Evolutionary conservation across 352 stramenopile genomes (phyloP), one percentile per base, ranked within the genome.

Genomic region (Phytophthora lateralis): DNA sequence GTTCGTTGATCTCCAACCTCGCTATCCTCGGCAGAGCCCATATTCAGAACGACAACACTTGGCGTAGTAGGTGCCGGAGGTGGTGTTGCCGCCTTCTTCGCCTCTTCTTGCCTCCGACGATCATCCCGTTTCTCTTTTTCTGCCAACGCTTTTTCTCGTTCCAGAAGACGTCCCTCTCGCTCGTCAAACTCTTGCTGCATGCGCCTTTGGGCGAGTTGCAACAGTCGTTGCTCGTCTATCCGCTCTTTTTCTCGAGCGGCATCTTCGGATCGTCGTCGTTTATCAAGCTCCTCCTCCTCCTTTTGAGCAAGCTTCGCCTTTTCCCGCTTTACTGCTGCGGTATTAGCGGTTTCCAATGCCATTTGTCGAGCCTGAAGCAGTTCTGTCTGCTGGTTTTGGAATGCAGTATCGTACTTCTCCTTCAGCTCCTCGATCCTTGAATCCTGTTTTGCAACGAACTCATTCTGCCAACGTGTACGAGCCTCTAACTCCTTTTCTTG

Each of bases 361-460:
- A 81, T 59, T 20, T 90, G 78, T 0, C 77, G 68, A 20, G 83
- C 77, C 27, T 60, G 65, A 35, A 85, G 42, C 0, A 92, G 56
- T 35, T 92, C 83, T 11, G 55, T 12, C 39, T 86, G 80, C 37
- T 92, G 83, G 0, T 63, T 73, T 49, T 88, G 79, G 3, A 92
- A 60, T 20, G 77, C 79, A 20, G 63, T 66, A 42, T 92, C 83
- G 44, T 90, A 92, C 50, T 92, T 92, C 9, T 62, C 65, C 30
- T 90, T 92, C 0, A 92, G 50, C 10, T 79, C 60, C 24, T 92
- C 77, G 11, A 92, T 83, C 1, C 78, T 58, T 1, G 80, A 79
- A n/a, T 92, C 83, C 68, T 92, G 83, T 38, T 86, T 83, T 2
- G 76, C 67, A 4, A 78, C 70, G 51, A 90, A 88, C 2, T 90